These are phyloP conservation scores for Salvia miltiorrhiza DNA, from an alignment of 257 asterid genomes.

Conservation along the genomic window DNA sequence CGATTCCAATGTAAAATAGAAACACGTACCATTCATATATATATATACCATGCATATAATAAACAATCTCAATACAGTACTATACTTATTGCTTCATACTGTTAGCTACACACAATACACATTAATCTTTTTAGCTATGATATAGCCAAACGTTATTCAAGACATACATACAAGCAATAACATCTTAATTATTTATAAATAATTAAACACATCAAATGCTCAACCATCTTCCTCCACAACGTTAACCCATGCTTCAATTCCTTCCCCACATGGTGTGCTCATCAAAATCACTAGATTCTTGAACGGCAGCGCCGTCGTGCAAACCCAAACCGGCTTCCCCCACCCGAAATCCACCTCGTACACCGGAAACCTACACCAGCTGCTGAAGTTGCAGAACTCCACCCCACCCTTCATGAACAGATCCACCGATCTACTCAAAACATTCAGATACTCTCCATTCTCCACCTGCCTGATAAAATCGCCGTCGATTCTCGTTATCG, in stretches of 20 bases:
- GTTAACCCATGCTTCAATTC: constrained; percentile 33
- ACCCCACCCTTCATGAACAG: neutral
- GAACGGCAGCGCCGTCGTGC: constrained; percentile 21
- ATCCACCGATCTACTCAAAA: neutral
- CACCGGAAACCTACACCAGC: constrained; percentile 47
- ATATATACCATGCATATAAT: too few relatives aligned
- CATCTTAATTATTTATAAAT: too few relatives aligned
- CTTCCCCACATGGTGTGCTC: constrained; percentile 28
- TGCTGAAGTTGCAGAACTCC: constrained; percentile 24
- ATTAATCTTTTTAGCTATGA: too few relatives aligned
- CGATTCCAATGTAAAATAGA: too few relatives aligned
- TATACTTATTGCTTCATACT: too few relatives aligned
- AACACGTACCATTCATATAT: too few relatives aligned
- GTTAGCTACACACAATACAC: too few relatives aligned
- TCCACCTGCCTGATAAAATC: neutral
- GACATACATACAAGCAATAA: too few relatives aligned
- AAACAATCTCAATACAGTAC: too few relatives aligned
- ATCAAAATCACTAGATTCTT: constrained; percentile 28
- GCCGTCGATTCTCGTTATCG: neutral
- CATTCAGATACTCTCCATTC: neutral
- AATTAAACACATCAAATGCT: too few relatives aligned
- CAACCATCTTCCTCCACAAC: neutral
- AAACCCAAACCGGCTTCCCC: constrained; percentile 45
- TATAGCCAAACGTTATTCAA: too few relatives aligned
- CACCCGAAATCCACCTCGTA: constrained; percentile 45